Base-by-base conservation (phyloP, 1,284 basidiomycete genomes). In the Trichosporon sp. region DNA sequence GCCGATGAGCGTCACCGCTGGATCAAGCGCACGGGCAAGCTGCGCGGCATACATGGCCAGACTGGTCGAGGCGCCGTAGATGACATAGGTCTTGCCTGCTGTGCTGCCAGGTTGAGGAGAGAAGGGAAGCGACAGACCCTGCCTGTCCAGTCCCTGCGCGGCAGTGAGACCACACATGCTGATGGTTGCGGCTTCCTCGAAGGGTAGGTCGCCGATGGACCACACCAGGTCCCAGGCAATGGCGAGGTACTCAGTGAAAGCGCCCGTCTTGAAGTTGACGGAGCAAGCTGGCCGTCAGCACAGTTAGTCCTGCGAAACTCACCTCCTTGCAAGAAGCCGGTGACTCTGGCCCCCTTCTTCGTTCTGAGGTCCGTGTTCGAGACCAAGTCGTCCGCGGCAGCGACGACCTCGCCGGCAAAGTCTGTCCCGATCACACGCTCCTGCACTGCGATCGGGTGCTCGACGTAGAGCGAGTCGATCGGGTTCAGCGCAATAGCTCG, bases 101-200 rank as follows among this genome's bases (percentile, higher is more conserved):
- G 21, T 26, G 14, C 16, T 11, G 12, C 14, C 31, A 11, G 16
- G 12, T 26, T 31, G 48, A 3, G 31, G 37, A 14, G 31, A 19
- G 66, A 68, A 64, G 10, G 71, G 68, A 1, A 26, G 16, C 4
- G 71, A 68, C 19, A 72, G n/a, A n/a, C 63, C 66, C 10, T 48
- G 64, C 2, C 71, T 69, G 8, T 54, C 37, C 21, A 73, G n/a
- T 21, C 68, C 69, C 56, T 73, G 71, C 32, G 71, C 71, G 43
- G 69, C 71, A 4, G 71, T 73, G 43, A 73, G 35, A 54, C 64
- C 71, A 51, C 71, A 73, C 69, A 73, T 70, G 68, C 40, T 68
- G 21, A 73, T 40, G 1, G 69, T 16, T 1, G 71, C 48, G 1
- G 71, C 71, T 12, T 31, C 43, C 4, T 37, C 40, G 26, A 63